Base-by-base conservation (phyloP, 805 yeast species). In the Sporopachydermia lactativora region DNA sequence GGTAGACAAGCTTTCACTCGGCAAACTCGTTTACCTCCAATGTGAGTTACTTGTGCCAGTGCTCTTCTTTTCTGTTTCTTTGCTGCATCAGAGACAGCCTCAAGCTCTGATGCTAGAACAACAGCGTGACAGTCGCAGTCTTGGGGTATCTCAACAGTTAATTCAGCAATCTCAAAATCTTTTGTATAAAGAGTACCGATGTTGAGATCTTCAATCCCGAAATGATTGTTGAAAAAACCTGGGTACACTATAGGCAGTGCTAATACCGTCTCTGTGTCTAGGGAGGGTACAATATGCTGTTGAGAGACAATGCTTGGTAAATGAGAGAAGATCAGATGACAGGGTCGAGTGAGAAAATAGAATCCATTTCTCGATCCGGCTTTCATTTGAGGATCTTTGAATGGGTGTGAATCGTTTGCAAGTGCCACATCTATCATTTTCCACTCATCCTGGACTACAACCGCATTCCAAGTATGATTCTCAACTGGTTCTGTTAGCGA, bases 401-500 rank as follows among this genome's bases (percentile, higher is more conserved):
- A 52, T 1, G 78, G 74, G 46, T 75, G 70, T 1, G 79, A 57
- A 3, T 66, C 57, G 49, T 77, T 78, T 1, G 84, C 86, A 19
- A 79, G 51, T 3, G 76, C 64, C 4, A 74, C 77, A 55, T 89
- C 98, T 45, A 89, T 58, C 45, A 92, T 68, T 44, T 89, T 65
- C 74, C 88, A 86, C 53, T 81, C 81, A 34, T 77, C 77, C 44
- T 83, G 79, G 13, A 86, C 59, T 28, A 80, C 56, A 1, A 86
- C 76, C 1, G 94, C 75, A 42, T 85, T 68, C 98, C 98, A 92
- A 42, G 82, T 75, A 58, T 92, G 98, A 51, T 86, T 84, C 31
- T 77, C 55, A n/a, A 62, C 60, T 47, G 66, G 70, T 24, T 54
- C 57, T 24, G 45, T 38, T 42, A 52, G 66, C 37, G 68, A 66